Conservation (phyloP, 2,329 filamentous ascomycete species). For the Colletotrichum sojae region DNA sequence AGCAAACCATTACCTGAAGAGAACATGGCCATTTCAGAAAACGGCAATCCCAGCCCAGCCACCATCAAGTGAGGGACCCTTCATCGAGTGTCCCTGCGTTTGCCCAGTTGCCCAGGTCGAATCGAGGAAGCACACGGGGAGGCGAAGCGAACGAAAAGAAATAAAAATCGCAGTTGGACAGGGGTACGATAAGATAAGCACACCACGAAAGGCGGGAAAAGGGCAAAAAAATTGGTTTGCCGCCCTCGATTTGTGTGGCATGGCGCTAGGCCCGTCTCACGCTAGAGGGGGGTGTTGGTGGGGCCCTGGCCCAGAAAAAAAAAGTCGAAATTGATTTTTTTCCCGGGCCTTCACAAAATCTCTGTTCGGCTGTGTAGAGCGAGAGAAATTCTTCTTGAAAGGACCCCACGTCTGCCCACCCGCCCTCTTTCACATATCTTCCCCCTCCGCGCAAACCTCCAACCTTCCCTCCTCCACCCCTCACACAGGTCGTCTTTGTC, state of each 20-base stretch:
- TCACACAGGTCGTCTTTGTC: conserved; percentile 42
- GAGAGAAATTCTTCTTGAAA: conserved; percentile 42
- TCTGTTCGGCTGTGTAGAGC: conserved; percentile 34
- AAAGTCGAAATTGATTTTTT: conserved; percentile 43
- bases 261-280: conserved; percentile 29
- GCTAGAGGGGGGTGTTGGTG: conserved; percentile 38
- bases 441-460: conserved; percentile 40
- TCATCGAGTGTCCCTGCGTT: conserved; percentile 1
- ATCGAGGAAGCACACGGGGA: not conserved
- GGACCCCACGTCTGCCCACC: conserved; percentile 40
- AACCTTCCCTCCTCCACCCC: conserved; percentile 42
- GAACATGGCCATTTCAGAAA: not conserved
- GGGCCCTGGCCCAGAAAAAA: conserved; percentile 38
- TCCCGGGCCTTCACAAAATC: conserved; percentile 40
- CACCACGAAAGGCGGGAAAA: conserved; percentile 30
- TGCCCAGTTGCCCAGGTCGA: not conserved
- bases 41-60: conserved; percentile 8
- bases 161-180: conserved; percentile 3
- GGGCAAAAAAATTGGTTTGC: conserved; percentile 34
- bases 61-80: not conserved
- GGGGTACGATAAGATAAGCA: conserved; percentile 39
- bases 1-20: conserved; percentile 17
- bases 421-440: conserved; percentile 39
- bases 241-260: conserved; percentile 38
- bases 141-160: conserved; percentile 29